Evolutionary conservation across 2,329 filamentous ascomycete species (phyloP), one percentile per base, ranked within the genome.

Genomic region (Cladosporium phlei): DNA sequence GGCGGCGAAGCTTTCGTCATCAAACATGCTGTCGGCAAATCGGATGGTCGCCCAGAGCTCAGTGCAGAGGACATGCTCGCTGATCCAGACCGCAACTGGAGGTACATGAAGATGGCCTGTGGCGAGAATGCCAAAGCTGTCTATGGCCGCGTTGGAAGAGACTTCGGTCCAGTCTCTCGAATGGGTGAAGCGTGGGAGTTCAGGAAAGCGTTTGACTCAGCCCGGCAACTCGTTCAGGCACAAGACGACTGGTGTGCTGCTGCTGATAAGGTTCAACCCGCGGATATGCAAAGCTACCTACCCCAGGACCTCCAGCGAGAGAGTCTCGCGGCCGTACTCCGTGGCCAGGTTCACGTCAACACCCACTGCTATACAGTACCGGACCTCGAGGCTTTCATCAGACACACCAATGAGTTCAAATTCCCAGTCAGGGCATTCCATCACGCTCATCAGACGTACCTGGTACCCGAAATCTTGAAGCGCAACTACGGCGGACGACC

Each of bases 21-120:
- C 61, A 87, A 86, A 66, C 80, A 82, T 51, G 78, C 82, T 8
- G 76, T 84, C 9, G 81, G 81, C 16, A 72, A 71, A 46, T 55
- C 69, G 0, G 76, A 83, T 52, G 79, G 82, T 3, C 75, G 82
- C 17, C 67, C 72, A 12, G 82, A 86, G 61, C 75, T 82, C 33
- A 83, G 80, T 44, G 79, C 77, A 2, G 66, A 71, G 19, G 78
- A 84, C 53, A 73, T 86, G 69, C 69, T 86, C 8, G 82, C 83
- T 1, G 80, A 85, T 42, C 82, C 82, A 0, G 80, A 83, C 32
- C 71, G 72, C 17, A 77, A 70, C 50, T 83, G 81, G 77, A 73
- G 83, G 16, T 86, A 84, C 62, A 83, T 87, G 73, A 86, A 87
- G 68, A 86, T 86, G 82, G 83, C 83, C 0, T 86, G 82, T 53